Evolutionary conservation across 225 moss, liverwort and hornwort genomes (phyloP), one percentile per base, ranked within the genome.

Genomic region (Neckera pumila): DNA sequence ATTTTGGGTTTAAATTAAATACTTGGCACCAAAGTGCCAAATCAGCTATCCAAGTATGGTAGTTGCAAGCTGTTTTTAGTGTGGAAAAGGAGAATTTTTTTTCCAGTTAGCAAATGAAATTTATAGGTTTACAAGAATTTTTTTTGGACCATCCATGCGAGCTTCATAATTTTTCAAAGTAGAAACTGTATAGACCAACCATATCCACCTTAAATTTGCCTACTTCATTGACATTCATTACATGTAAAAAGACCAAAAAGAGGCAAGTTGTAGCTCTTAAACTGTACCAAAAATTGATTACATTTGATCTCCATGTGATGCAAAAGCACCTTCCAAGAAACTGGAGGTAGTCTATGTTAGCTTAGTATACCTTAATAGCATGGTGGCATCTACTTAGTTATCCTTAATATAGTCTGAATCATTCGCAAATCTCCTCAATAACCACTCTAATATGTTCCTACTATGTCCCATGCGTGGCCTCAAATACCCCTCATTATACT

Each of bases 301-400:
- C 4, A 30, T 3, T 45, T 18, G 6, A 7, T 11, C 3, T 17
- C 1, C 3, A 28, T 10, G 4, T 43, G 3, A 27, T 72, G 6
- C 7, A 27, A 17, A 27, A 72, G 17, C 43, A 17, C 27, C 17
- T 73, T 72, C 3, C 1, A 73, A 45, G 11, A 28, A 28, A 30
- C 0, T 28, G 0, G 6, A 45, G 17, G 28, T 6, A 45, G 28
- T 28, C 1, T 2, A 2, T 0, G 0, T 1, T 12, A n/a, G 40
- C 25, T 27, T 27, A 70, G 1, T 43, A n/a, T 43, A 14, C 7
- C 7, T 23, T 14, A 43, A 43, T 43, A 16, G 16, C 10, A 43
- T 27, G 3, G 10, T 72, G 3, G 27, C 12, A 43, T 27, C 10
- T 72, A 43, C 3, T 25, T 26, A 9, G 2, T 0, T 43, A 28